A percentile compares a stretch with the other conserved stretches of the same genome.
These are phyloP conservation scores for Exophiala oligosperma DNA, from an alignment of 2,329 filamentous ascomycete species.

Conservation along the genomic window DNA sequence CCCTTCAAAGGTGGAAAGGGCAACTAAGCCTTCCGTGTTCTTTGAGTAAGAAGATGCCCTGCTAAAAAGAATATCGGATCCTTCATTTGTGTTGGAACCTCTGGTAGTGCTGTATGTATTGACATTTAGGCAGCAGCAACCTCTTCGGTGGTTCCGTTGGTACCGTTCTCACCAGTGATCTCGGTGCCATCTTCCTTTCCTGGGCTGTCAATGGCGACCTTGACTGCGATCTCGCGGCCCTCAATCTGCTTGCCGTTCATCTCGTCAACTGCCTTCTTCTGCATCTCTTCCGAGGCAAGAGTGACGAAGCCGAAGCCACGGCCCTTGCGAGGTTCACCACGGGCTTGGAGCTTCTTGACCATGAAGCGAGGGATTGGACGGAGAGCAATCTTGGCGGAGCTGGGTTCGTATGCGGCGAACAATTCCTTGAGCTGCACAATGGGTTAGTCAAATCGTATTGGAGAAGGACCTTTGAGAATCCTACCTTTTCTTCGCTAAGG, in stretches of 20 bases:
- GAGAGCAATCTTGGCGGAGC: slow-evolving; percentile 96
- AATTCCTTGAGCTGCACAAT: slow-evolving; percentile 84
- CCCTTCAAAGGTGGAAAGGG: slow-evolving; percentile 22
- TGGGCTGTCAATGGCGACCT: slow-evolving; percentile 99
- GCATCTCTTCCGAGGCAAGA: slow-evolving; percentile 88
- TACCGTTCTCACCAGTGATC: slow-evolving; percentile 22
- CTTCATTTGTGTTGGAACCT: slow-evolving; percentile 8
- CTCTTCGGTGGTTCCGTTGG: slow-evolving; percentile 27
- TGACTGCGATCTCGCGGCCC: slow-evolving; percentile 98
- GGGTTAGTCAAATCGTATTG: slow-evolving; percentile 30
- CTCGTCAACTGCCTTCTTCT: slow-evolving; percentile 94
- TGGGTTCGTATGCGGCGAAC: slow-evolving; percentile 87
- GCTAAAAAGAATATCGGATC: slow-evolving; percentile 24
- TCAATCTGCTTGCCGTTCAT: slow-evolving; percentile 99
- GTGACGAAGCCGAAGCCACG: slow-evolving; percentile 99
- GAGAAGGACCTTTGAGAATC: slow-evolving; percentile 29
- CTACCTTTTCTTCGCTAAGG: slow-evolving; percentile 93
- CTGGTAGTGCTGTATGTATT: background rate
- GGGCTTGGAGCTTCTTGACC: slow-evolving; percentile 99
- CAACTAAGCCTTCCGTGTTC: slow-evolving; percentile 26
- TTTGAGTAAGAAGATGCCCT: slow-evolving; percentile 21
- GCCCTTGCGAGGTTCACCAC: slow-evolving; percentile 96
- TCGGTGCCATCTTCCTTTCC: slow-evolving; percentile 84
- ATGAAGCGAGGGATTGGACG: slow-evolving; percentile 99
- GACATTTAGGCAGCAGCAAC: slow-evolving; percentile 24